phyloP scores from a whole-genome alignment of 2,329 filamentous ascomycete species.

The Aschersonia sp. region DNA sequence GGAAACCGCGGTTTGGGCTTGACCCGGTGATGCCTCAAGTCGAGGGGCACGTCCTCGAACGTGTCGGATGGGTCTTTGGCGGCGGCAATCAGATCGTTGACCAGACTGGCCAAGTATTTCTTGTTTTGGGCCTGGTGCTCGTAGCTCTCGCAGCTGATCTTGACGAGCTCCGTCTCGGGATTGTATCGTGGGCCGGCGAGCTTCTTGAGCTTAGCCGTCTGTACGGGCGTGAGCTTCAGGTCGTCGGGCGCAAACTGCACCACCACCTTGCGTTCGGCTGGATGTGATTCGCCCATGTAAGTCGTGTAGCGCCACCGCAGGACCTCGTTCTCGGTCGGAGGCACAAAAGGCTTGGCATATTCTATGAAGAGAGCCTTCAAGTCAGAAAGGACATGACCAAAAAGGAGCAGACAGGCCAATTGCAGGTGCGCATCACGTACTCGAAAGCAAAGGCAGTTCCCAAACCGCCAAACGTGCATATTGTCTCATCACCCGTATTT shows the following conservation, averaged over 20 bases:
- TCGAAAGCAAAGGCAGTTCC: conserved; percentile 85
- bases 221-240: conserved; percentile 50
- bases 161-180: conserved; percentile 64
- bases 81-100: conserved; percentile 58
- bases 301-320: conserved; percentile 94
- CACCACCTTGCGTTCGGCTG: conserved; percentile 85
- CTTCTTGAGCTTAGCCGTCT: conserved; percentile 75
- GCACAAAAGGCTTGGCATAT: conserved; percentile 66
- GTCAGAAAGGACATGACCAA: too few species aligned
- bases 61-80: conserved; percentile 68
- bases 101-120: conserved; percentile 71
- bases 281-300: conserved; percentile 89
- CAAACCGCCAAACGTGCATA: conserved; percentile 80
- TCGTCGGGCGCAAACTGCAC: conserved; percentile 73
- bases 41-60: conserved; percentile 80
- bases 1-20: conserved; percentile 62
- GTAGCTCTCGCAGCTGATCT: conserved; percentile 84
- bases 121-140: conserved; percentile 92
- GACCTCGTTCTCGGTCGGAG: conserved; percentile 51
- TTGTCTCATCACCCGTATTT: conserved; percentile 76
- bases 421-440: conserved; percentile 36
- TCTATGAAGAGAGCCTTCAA: conserved; percentile 32
- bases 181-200: conserved; percentile 78
- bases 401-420: too few species aligned
- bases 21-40: conserved; percentile 70